Conservation (phyloP, 2,329 filamentous ascomycete species). For the Diplocarpon rosae region DNA sequence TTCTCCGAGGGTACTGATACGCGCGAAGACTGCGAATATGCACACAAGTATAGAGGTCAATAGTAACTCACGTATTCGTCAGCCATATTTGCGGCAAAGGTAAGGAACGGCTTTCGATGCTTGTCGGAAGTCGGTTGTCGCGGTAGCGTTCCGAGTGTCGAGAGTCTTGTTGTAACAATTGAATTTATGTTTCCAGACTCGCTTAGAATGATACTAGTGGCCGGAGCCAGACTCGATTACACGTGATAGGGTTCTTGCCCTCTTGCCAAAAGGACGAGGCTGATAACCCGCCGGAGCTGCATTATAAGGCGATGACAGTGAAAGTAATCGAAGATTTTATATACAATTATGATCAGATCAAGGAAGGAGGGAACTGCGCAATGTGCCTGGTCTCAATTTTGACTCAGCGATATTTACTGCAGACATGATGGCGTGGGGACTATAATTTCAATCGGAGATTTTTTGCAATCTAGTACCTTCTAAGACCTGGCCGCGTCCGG, state of each 20-base stretch:
- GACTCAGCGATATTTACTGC: no score
- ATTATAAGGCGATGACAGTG: no score
- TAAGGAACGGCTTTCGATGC: slow-evolving; percentile 20
- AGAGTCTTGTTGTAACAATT: slow-evolving; percentile 5
- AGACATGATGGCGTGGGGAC: no score
- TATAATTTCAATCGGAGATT: no score
- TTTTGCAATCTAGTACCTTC: no score
- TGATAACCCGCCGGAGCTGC: no score
- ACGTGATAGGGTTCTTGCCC: background rate
- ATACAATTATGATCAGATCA: no score
- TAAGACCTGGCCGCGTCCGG: no score
- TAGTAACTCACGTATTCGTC: slow-evolving; percentile 61
- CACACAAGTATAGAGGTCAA: slow-evolving; percentile 5
- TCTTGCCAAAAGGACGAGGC: background rate
- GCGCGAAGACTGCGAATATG: background rate
- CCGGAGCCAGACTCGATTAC: background rate
- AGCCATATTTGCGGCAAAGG: slow-evolving; percentile 58
- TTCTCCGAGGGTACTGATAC: background rate
- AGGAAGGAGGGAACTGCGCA: no score
- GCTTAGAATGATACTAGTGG: slow-evolving; percentile 1
- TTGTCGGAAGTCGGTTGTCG: slow-evolving; percentile 23
- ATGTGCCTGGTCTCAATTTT: no score
- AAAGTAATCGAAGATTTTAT: no score
- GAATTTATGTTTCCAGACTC: slow-evolving; percentile 8
- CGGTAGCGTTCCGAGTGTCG: slow-evolving; percentile 11